Conservation (phyloP, 1,284 basidiomycete species). For the Fomitiporia mediterranea region DNA sequence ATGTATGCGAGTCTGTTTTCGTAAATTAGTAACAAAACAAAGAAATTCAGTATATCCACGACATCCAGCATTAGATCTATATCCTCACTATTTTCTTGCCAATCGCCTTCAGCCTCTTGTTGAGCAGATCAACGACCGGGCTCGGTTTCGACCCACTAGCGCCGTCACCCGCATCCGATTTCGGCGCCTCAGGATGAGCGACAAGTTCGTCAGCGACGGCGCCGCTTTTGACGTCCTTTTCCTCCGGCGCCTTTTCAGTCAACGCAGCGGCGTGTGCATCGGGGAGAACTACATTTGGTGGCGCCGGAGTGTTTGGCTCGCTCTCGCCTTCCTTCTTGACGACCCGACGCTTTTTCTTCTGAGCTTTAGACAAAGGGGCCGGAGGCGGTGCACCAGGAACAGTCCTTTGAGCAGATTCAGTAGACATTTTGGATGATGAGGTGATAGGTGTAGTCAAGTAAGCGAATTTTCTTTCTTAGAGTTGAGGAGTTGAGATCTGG, state of each 20-base stretch:
- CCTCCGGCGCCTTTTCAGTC: slow-evolving; percentile 47
- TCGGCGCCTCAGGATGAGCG: slow-evolving; percentile 33
- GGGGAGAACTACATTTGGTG: slow-evolving; percentile 37
- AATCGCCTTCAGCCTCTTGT: slow-evolving; percentile 69
- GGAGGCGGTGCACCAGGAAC: slow-evolving; percentile 70
- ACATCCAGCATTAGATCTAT: not conserved
- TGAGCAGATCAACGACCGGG: slow-evolving; percentile 70
- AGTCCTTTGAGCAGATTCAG: slow-evolving; percentile 25
- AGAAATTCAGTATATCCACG: slow-evolving; percentile 8
- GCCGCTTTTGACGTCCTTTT: slow-evolving; percentile 45
- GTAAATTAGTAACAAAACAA: slow-evolving; percentile 8
- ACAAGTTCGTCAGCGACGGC: slow-evolving; percentile 43
- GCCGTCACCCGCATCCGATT: slow-evolving; percentile 40
- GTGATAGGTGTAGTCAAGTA: too few relatives aligned
- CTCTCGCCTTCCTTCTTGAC: slow-evolving; percentile 38
- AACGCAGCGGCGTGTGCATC: slow-evolving; percentile 45
- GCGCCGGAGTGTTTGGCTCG: slow-evolving; percentile 31
- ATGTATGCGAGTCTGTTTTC: slow-evolving; percentile 61
- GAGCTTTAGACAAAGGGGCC: slow-evolving; percentile 48
- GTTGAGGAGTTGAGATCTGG: not conserved
- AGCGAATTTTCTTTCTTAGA: not conserved
- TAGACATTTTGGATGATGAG: slow-evolving; percentile 11
- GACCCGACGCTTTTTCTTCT: slow-evolving; percentile 66
- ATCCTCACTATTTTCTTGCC: slow-evolving; percentile 79
- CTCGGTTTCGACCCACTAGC: slow-evolving; percentile 49